Conservation (phyloP, 495 filamentous ascomycete species). For the Cercophora samala region DNA sequence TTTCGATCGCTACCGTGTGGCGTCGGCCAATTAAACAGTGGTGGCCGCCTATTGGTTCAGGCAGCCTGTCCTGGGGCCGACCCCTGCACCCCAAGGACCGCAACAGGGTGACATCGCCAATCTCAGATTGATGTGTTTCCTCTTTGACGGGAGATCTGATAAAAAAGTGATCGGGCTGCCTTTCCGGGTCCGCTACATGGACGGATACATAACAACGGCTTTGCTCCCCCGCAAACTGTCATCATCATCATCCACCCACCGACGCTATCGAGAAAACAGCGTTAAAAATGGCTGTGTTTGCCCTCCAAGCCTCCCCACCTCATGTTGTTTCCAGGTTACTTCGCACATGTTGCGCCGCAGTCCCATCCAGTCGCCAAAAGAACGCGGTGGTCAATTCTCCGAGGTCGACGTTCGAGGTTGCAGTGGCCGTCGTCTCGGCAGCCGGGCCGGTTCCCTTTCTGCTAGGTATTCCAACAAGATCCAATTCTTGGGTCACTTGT, state of each 20-base stretch:
- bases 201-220: too few relatives aligned
- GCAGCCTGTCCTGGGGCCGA: constrained; percentile 20
- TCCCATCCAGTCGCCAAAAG: neutral
- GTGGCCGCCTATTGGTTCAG: constrained; percentile 25
- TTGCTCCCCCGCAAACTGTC: neutral
- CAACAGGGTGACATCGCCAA: constrained; percentile 6
- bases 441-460: neutral
- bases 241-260: neutral
- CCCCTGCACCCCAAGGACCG: neutral
- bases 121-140: constrained; percentile 5
- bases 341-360: neutral
- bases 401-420: neutral
- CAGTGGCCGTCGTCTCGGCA: neutral
- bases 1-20: constrained; percentile 32
- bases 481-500: neutral
- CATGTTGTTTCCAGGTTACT: too few relatives aligned
- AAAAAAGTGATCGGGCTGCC: neutral
- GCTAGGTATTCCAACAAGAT: neutral
- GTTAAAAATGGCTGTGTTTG: neutral
- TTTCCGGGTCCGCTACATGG: neutral
- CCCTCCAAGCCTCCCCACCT: neutral
- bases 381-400: neutral
- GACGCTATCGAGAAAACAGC: neutral
- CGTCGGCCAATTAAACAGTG: constrained; percentile 22
- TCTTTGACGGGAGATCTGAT: neutral